phyloP scores from a whole-genome alignment of 139 green algal genomes.

The Coccomyxa sp. region DNA sequence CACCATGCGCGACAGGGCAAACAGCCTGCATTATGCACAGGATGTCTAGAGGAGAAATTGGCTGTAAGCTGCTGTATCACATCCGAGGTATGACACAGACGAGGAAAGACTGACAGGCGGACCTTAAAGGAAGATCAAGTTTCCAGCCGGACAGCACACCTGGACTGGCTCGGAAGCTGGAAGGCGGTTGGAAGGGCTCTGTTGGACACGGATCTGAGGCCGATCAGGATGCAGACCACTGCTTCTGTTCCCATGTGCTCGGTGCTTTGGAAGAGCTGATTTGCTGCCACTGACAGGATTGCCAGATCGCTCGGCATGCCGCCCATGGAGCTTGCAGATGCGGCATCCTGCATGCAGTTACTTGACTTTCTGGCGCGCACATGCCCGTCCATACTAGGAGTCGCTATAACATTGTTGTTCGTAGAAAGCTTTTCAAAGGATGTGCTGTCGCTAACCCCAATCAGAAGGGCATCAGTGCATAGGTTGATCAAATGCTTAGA shows the following conservation, averaged over 20 bases:
- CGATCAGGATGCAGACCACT: slow-evolving; percentile 51
- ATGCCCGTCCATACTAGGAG: too few relatives aligned
- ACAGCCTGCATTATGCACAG: slow-evolving; percentile 33
- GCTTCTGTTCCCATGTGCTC: slow-evolving; percentile 54
- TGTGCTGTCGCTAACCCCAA: too few relatives aligned
- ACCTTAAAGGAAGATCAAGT: too few relatives aligned
- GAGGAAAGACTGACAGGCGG: too few relatives aligned
- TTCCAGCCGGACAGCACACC: slow-evolving; percentile 6
- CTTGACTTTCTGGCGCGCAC: too few relatives aligned
- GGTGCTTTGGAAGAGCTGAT: slow-evolving; percentile 65
- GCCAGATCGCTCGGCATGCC: slow-evolving; percentile 40
- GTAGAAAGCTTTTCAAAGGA: too few relatives aligned
- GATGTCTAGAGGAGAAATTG: background rate
- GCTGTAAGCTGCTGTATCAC: background rate
- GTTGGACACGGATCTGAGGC: slow-evolving; percentile 39
- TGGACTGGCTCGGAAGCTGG: slow-evolving; percentile 24
- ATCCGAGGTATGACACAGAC: too few relatives aligned
- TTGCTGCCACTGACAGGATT: slow-evolving; percentile 50
- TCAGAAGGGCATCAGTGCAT: too few relatives aligned
- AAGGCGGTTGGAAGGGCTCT: slow-evolving; percentile 25
- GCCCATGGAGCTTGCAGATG: slow-evolving; percentile 11
- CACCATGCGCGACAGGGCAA: slow-evolving; percentile 66
- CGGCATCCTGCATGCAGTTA: slow-evolving; percentile 29
- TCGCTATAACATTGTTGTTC: too few relatives aligned
- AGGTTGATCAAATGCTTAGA: too few relatives aligned